Base-by-base conservation (phyloP, 108 stramenopile genomes). In the Fragilariopsis cylindrus region DNA sequence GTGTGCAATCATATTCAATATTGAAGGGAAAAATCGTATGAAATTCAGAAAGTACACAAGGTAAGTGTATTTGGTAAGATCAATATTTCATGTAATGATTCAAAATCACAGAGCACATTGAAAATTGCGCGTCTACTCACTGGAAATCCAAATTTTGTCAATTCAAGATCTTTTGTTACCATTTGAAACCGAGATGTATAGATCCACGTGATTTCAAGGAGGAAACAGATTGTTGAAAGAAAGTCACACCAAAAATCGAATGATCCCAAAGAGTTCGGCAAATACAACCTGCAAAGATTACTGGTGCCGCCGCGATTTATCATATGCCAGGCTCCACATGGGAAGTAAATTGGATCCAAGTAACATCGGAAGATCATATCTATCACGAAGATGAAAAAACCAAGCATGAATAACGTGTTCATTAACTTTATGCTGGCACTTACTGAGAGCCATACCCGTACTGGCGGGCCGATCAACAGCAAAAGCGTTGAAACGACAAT, bases 171-270 rank as follows among this genome's bases (percentile, higher is more conserved):
- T 4, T 74, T 11, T 1, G 44, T 50, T 9, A 13, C 30, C 19
- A 65, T 70, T 15, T 21, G 43, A 52, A 63, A 75, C 13, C 60
- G 49, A 3, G 40, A 0, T 30, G 57, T 7, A 73, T 73, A 82
- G 57, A 88, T 80, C 54, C 65, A 84, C 8, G 81, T 60, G 47
- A 91, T 82, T 46, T 91, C 85, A 48, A 76, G 78, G 41, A 87
- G 56, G 30, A 91, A 71, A 8, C 86, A 72, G 1, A 83, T 47
- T 2, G 87, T 85, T 2, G 81, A 84, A n/a, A 88, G 49, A 3
- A 87, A 42, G 73, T 90, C 89, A 63, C 83, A 85, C 89, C 89
- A 90, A 56, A 90, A 88, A 16, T 71, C 74, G 70, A 90, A 90
- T 5, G 81, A 82, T 9, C 87, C 89, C 60, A 85, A 57, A 7